phyloP scores from a whole-genome alignment of 2,329 filamentous ascomycete genomes.

The Cylindrodendrum hubeiense region DNA sequence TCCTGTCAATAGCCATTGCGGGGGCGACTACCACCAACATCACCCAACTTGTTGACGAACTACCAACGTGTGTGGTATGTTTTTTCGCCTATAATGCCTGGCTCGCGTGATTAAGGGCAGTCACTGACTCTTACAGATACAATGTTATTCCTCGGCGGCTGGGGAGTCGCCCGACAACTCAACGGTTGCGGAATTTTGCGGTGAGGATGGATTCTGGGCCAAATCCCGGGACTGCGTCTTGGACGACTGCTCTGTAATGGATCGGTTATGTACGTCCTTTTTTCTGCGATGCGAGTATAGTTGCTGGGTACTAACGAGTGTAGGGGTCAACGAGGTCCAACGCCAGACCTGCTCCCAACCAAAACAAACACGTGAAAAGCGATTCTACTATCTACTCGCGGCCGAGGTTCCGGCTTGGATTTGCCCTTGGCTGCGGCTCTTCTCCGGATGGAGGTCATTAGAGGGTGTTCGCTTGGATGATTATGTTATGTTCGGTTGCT shows the following conservation, averaged over 20 bases:
- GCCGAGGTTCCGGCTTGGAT: slow-evolving; percentile 52
- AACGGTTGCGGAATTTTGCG: slow-evolving; percentile 30
- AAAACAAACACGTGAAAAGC: slow-evolving; percentile 45
- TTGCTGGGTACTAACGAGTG: slow-evolving; percentile 10
- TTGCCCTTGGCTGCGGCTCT: slow-evolving; percentile 52
- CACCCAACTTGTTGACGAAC: slow-evolving; percentile 4
- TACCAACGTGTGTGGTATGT: slow-evolving; percentile 23
- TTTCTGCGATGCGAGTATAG: neutral
- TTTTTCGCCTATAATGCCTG: neutral
- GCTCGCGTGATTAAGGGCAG: neutral
- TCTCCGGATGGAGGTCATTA: slow-evolving; percentile 49
- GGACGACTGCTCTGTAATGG: slow-evolving; percentile 30
- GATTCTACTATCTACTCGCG: slow-evolving; percentile 51
- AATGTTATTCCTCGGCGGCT: slow-evolving; percentile 13
- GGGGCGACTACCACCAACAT: neutral
- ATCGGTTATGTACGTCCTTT: slow-evolving; percentile 34
- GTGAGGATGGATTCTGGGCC: slow-evolving; percentile 5
- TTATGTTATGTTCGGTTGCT: slow-evolving; percentile 52
- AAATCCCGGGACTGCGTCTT: slow-evolving; percentile 31
- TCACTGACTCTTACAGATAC: neutral
- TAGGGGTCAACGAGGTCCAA: slow-evolving; percentile 49
- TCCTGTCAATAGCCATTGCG: slow-evolving; percentile 11
- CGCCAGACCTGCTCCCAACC: slow-evolving; percentile 49
- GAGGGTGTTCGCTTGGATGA: slow-evolving; percentile 53
- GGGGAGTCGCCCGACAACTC: slow-evolving; percentile 3